phyloP scores from a whole-genome alignment of 306 rosid species.

The Trifolium fragiferum region DNA sequence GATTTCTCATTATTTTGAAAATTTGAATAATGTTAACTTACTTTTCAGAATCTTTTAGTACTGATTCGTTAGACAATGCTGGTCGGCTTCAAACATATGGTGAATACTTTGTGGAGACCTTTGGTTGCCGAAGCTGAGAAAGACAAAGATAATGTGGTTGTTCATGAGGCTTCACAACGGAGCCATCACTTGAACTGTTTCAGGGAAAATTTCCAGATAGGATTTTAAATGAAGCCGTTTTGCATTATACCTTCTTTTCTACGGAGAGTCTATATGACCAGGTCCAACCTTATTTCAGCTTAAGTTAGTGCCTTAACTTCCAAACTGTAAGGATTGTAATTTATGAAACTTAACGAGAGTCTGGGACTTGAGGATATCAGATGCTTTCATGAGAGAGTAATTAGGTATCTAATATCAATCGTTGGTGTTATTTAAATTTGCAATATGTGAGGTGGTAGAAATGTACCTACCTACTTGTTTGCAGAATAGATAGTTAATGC shows the following conservation, averaged over 20 bases:
- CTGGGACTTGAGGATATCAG: conserved; percentile 7
- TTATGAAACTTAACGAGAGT: conserved; percentile 27
- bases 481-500: conserved; percentile 29
- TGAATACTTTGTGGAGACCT: conserved; percentile 83
- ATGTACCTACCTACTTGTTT: background rate
- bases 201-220: conserved; percentile 74
- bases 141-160: conserved; percentile 82
- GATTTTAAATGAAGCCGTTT: conserved; percentile 87
- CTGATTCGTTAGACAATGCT: conserved; percentile 40
- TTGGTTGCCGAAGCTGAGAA: conserved; percentile 73
- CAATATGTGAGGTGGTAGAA: background rate
- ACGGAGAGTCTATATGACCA: conserved; percentile 94
- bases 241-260: conserved; percentile 83
- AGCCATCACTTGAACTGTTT: conserved; percentile 70
- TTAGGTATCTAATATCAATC: background rate
- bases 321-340: background rate
- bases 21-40: conserved; percentile 29
- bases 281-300: conserved; percentile 51
- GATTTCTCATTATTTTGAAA: conserved; percentile 24
- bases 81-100: conserved; percentile 60
- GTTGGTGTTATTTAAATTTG: background rate
- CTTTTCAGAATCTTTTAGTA: conserved; percentile 58
- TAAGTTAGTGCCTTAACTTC: background rate
- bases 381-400: background rate
- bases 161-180: conserved; percentile 83